Evolutionary conservation across 2,329 filamentous ascomycete species (phyloP).

Genomic region (Corinectria fuckeliana): DNA sequence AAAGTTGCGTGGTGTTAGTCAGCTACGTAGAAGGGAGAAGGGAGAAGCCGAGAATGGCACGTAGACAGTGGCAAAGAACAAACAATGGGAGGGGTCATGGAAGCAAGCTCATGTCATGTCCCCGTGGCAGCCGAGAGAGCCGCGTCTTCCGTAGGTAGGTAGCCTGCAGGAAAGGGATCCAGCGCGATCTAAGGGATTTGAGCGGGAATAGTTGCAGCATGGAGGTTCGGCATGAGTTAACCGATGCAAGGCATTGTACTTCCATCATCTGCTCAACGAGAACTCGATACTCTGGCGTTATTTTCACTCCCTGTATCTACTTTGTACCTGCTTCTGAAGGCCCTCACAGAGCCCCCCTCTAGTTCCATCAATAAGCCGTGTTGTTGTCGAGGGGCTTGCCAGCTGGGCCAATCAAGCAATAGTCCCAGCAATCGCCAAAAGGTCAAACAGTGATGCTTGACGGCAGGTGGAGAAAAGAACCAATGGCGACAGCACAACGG

Average conservation of each 20-base stretch:
- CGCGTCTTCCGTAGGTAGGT: conserved; percentile 17
- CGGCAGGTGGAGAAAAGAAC: not conserved
- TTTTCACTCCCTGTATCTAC: not conserved
- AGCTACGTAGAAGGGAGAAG: no score
- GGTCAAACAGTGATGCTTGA: conserved; percentile 8
- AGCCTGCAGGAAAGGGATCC: not conserved
- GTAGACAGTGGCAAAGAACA: not conserved
- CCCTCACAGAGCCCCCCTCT: not conserved
- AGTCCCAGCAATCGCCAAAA: not conserved
- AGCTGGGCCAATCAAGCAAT: conserved; percentile 16
- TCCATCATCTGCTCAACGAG: not conserved
- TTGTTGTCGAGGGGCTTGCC: not conserved
- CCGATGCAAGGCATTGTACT: not conserved
- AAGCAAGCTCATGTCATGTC: conserved; percentile 16
- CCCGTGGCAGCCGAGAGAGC: conserved; percentile 20
- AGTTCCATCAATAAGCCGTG: conserved; percentile 1
- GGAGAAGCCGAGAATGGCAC: not conserved
- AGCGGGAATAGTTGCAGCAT: no score
- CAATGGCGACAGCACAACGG: not conserved
- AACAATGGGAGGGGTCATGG: conserved; percentile 5
- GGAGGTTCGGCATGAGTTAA: no score
- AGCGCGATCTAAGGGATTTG: no score
- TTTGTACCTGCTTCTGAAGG: not conserved
- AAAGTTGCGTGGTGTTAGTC: not conserved
- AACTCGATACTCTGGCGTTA: not conserved